Conservation (phyloP, 2,329 filamentous ascomycete genomes). For the Lachnellula arida region DNA sequence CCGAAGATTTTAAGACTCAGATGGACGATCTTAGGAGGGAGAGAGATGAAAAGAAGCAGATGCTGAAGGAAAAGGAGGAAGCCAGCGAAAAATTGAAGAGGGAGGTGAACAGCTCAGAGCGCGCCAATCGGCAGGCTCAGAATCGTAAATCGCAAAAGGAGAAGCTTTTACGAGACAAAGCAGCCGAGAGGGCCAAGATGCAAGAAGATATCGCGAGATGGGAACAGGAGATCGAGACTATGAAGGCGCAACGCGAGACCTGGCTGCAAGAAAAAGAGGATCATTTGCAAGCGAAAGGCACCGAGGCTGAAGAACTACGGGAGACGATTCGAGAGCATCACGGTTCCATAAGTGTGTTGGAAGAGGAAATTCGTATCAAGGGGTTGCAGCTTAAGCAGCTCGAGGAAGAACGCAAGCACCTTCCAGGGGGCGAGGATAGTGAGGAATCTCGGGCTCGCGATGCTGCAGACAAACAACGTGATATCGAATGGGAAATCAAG, state of each 20-base stretch:
- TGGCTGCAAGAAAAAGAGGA: conserved; percentile 51
- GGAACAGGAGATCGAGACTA: conserved; percentile 57
- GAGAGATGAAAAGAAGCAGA: conserved; percentile 71
- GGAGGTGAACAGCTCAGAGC: conserved; percentile 73
- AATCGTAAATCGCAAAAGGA: conserved; percentile 77
- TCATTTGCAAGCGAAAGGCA: conserved; percentile 47
- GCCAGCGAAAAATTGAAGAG: conserved; percentile 79
- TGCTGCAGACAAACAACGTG: conserved; percentile 25
- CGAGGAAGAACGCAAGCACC: conserved; percentile 63
- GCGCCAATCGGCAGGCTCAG: conserved; percentile 75
- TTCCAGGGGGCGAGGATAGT: conserved; percentile 57
- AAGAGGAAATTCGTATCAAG: conserved; percentile 69
- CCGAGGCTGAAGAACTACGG: conserved; percentile 48
- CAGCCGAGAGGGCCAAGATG: conserved; percentile 63
- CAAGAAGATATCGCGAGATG: conserved; percentile 66
- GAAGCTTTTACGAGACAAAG: conserved; percentile 62
- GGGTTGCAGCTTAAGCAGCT: conserved; percentile 67
- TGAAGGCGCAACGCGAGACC: conserved; percentile 50
- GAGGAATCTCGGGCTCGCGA: conserved; percentile 35
- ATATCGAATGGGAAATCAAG: conserved; percentile 30
- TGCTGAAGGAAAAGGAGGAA: conserved; percentile 85
- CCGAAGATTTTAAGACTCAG: conserved; percentile 62
- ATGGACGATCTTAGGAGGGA: conserved; percentile 69
- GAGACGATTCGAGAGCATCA: conserved; percentile 57
- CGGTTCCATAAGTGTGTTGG: conserved; percentile 50